Evolutionary conservation across 2,329 filamentous ascomycete species (phyloP).

Genomic region (Paecilomyces dactylethromorphus): DNA sequence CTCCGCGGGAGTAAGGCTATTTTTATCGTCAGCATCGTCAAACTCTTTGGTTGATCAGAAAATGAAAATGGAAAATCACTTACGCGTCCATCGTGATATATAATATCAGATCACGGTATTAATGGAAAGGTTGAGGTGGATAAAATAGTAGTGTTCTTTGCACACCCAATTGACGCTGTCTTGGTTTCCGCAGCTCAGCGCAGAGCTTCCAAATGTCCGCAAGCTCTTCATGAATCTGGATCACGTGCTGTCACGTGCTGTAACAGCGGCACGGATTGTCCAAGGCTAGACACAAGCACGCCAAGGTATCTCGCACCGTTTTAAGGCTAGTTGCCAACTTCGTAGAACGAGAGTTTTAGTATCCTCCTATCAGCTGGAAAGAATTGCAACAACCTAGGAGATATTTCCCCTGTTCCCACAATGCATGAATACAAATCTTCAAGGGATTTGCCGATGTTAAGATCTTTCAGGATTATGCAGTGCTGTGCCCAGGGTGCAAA

Average conservation of each 20-base stretch:
- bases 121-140: not conserved
- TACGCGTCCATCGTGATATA: constrained; percentile 31
- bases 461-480: no score
- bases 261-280: not conserved
- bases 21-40: constrained; percentile 1
- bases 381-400: no score
- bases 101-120: not conserved
- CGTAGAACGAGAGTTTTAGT: no score
- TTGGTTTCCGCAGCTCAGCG: not conserved
- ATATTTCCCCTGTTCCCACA: no score
- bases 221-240: not conserved
- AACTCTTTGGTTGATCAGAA: not conserved
- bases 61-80: constrained; percentile 2
- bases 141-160: not conserved
- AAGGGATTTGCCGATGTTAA: no score
- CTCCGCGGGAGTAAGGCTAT: constrained; percentile 67
- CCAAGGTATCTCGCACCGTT: not conserved
- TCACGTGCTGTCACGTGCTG: not conserved
- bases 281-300: not conserved
- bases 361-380: no score
- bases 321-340: no score
- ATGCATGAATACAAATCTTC: no score
- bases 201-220: not conserved
- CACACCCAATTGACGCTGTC: not conserved
- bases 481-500: no score